These are phyloP conservation scores for Pseudohyphozyma bogoriensis DNA, from an alignment of 768 basidiomycete genomes.

Conservation along the genomic window DNA sequence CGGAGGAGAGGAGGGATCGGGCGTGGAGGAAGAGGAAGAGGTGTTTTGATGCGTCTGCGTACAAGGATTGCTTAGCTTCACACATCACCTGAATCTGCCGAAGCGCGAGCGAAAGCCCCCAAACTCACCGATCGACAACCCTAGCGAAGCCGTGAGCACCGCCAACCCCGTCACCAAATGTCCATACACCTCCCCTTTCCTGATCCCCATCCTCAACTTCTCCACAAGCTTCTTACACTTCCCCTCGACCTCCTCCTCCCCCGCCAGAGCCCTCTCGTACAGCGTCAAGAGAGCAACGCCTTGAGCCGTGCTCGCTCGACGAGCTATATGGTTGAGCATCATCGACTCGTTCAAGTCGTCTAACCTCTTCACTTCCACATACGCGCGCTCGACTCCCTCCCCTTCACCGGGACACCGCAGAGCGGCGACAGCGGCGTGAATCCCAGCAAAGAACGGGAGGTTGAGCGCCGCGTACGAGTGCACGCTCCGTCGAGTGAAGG, in stretches of 20 bases:
- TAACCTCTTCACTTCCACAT: too few species aligned
- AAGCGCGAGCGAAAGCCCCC: not conserved
- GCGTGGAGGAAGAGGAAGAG: conserved; percentile 90
- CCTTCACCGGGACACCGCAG: too few species aligned
- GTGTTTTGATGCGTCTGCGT: conserved; percentile 65
- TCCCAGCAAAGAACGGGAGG: conserved; percentile 66
- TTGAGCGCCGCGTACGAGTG: conserved; percentile 68
- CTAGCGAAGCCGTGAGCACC: conserved; percentile 64
- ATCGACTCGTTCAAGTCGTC: conserved; percentile 73
- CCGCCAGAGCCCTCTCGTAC: conserved; percentile 68
- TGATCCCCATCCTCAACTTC: not conserved
- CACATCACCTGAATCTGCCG: not conserved
- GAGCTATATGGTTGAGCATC: conserved; percentile 79
- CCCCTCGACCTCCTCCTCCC: conserved; percentile 38
- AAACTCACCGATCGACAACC: conserved; percentile 29
- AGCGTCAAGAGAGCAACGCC: conserved; percentile 85
- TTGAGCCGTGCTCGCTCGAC: conserved; percentile 79
- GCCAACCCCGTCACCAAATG: conserved; percentile 92
- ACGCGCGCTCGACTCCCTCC: too few species aligned
- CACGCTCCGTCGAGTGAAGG: conserved; percentile 62
- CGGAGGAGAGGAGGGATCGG: conserved; percentile 76
- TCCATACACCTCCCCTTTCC: conserved; percentile 53
- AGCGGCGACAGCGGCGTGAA: conserved; percentile 45
- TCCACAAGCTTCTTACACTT: conserved; percentile 1
- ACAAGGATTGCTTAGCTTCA: not conserved